Conservation (phyloP, 208 protist species). For the Trypanosoma rangeli region DNA sequence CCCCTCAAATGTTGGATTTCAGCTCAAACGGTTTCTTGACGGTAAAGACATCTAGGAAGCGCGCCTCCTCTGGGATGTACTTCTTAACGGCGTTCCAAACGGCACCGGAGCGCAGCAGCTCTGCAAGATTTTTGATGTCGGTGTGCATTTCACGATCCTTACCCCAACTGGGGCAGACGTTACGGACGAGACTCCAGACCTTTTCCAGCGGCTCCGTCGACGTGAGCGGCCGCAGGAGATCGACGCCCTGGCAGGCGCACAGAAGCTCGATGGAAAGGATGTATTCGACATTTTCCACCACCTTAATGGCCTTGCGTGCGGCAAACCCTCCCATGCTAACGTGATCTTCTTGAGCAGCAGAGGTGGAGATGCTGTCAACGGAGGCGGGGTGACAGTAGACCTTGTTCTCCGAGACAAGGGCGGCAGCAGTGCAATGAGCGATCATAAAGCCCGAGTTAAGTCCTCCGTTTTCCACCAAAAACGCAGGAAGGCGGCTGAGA, state of each 20-base stretch:
- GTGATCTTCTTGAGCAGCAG: slow-evolving; percentile 88
- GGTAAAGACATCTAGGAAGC: background rate
- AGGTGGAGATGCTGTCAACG: slow-evolving; percentile 82
- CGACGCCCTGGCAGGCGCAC: slow-evolving; percentile 70
- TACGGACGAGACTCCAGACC: slow-evolving; percentile 59
- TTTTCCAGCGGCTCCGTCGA: slow-evolving; percentile 56
- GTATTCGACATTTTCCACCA: slow-evolving; percentile 79
- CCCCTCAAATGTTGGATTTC: slow-evolving; percentile 25
- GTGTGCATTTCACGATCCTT: slow-evolving; percentile 57
- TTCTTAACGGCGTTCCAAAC: slow-evolving; percentile 27
- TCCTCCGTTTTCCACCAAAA: slow-evolving; percentile 78
- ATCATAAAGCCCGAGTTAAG: slow-evolving; percentile 94
- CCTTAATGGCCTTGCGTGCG: slow-evolving; percentile 53
- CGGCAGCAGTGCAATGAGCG: slow-evolving; percentile 86
- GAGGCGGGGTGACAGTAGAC: slow-evolving; percentile 85
- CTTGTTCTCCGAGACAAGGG: slow-evolving; percentile 88
- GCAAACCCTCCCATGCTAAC: slow-evolving; percentile 77
- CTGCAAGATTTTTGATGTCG: slow-evolving; percentile 56
- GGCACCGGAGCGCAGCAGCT: slow-evolving; percentile 39
- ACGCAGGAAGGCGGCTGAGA: slow-evolving; percentile 75
- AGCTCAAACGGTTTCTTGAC: slow-evolving; percentile 19
- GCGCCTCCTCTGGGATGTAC: slow-evolving; percentile 21
- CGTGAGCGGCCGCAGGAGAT: slow-evolving; percentile 67
- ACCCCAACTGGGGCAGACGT: slow-evolving; percentile 44
- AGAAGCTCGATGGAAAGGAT: slow-evolving; percentile 86